Conservation (phyloP, 331 rosid species). For the Saraca asoca region DNA sequence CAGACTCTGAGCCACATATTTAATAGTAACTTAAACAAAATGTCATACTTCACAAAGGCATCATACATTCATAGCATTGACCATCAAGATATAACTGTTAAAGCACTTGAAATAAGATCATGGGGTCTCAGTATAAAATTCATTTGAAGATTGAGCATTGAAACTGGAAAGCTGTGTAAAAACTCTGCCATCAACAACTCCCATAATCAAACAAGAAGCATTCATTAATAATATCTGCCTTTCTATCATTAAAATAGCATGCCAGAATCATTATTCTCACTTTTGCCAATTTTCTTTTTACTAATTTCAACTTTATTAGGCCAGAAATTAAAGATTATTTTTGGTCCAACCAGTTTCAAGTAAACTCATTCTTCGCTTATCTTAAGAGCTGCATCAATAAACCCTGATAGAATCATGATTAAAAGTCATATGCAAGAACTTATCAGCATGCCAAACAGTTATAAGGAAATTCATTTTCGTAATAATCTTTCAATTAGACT, state of each 20-base stretch:
- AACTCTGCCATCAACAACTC: not conserved
- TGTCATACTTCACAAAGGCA: constrained; percentile 8
- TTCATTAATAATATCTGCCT: not conserved
- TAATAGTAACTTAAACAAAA: not conserved
- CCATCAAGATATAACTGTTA: constrained; percentile 4
- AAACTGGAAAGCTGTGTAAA: not conserved
- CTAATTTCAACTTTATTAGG: constrained; percentile 1
- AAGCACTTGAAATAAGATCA: constrained; percentile 4
- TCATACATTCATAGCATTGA: constrained; percentile 9
- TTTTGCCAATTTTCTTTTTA: constrained; percentile 15
- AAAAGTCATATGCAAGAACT: not conserved
- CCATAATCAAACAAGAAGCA: not conserved
- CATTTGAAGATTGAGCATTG: not conserved
- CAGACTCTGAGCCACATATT: constrained; percentile 19
- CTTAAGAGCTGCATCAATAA: not conserved
- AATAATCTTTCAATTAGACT: not conserved
- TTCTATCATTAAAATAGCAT: not conserved
- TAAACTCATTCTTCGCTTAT: constrained; percentile 1
- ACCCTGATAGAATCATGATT: too few species aligned
- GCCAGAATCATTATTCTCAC: constrained; percentile 12
- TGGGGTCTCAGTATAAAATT: not conserved
- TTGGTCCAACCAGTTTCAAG: constrained; percentile 7
- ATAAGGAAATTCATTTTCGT: not conserved
- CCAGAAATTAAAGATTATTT: not conserved
- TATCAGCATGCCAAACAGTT: not conserved